A percentile compares a stretch with the other conserved stretches of the same genome.
phyloP scores from a whole-genome alignment of 2,329 filamentous ascomycete species.

The Aspergillus felis region DNA sequence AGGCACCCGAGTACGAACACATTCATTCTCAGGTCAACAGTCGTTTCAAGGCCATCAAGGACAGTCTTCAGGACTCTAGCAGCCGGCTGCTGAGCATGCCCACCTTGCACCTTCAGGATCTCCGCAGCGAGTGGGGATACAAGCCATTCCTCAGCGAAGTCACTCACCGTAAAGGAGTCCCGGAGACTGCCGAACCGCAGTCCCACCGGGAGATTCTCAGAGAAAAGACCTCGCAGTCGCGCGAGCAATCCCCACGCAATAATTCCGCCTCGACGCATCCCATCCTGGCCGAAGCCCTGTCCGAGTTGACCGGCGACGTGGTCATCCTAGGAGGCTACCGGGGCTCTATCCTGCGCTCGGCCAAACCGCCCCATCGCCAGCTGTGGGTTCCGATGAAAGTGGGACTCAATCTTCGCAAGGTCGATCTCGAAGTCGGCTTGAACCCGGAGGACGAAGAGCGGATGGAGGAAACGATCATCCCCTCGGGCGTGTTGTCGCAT shows the following conservation, averaged over 20 bases:
- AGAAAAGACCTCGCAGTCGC: background rate
- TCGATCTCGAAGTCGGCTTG: conserved; percentile 83
- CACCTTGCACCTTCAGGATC: conserved; percentile 39
- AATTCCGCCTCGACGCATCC: conserved; percentile 32
- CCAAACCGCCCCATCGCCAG: conserved; percentile 76
- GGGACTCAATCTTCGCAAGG: conserved; percentile 84
- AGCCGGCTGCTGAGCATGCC: conserved; percentile 57
- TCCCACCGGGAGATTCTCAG: conserved; percentile 6
- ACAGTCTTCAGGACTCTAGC: conserved; percentile 79
- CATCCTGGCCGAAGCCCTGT: conserved; percentile 58
- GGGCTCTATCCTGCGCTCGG: conserved; percentile 82
- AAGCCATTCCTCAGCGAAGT: conserved; percentile 30
- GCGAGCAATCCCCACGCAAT: conserved; percentile 12
- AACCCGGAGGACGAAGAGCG: conserved; percentile 75
- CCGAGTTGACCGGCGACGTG: conserved; percentile 73
- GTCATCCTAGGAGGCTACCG: conserved; percentile 88
- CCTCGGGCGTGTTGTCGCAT: conserved; percentile 84
- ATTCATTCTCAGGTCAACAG: conserved; percentile 83
- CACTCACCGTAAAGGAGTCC: conserved; percentile 8
- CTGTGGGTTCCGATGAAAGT: conserved; percentile 94
- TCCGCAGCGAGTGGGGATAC: conserved; percentile 34
- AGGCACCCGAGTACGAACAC: conserved; percentile 75
- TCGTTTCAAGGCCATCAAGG: conserved; percentile 82
- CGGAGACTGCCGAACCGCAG: background rate
- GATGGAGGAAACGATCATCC: conserved; percentile 78